phyloP scores from a whole-genome alignment of 805 yeast genomes.

The Limtongia smithiae region DNA sequence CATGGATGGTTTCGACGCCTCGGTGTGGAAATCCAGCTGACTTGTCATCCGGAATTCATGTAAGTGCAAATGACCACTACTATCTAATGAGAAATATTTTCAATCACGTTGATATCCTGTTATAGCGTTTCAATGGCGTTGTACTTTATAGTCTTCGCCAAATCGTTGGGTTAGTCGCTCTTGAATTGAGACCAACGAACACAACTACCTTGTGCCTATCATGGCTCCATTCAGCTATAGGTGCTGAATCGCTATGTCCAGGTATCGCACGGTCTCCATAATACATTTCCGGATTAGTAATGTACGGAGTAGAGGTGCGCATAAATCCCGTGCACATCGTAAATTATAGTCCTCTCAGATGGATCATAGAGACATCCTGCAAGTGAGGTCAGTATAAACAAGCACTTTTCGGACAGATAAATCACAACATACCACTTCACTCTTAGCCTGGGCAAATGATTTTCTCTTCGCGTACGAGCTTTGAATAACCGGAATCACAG shows the following conservation, averaged over 20 bases:
- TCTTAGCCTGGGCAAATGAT: constrained; percentile 20
- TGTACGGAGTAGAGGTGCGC: too few species aligned
- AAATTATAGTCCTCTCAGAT: neutral
- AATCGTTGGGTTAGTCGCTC: too few species aligned
- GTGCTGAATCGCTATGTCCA: too few species aligned
- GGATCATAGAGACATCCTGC: neutral
- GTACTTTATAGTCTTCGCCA: too few species aligned
- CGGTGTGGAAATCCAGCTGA: neutral
- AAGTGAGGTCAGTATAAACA: neutral
- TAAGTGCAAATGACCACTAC: too few species aligned
- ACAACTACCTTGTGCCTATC: too few species aligned
- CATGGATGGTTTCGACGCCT: constrained; percentile 5
- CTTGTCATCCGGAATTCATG: too few species aligned
- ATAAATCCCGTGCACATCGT: neutral
- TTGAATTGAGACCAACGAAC: too few species aligned
- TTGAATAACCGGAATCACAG: constrained; percentile 20
- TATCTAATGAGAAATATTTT: too few species aligned
- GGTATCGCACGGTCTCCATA: too few species aligned
- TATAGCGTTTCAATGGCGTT: neutral
- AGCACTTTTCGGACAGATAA: neutral
- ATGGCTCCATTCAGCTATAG: too few species aligned
- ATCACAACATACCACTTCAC: constrained; percentile 9
- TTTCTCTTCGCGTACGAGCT: constrained; percentile 18
- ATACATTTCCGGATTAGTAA: too few species aligned
- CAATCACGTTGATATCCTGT: neutral